Conservation (phyloP, 495 filamentous ascomycete species). For the Hypoxylon crocopeplum region DNA sequence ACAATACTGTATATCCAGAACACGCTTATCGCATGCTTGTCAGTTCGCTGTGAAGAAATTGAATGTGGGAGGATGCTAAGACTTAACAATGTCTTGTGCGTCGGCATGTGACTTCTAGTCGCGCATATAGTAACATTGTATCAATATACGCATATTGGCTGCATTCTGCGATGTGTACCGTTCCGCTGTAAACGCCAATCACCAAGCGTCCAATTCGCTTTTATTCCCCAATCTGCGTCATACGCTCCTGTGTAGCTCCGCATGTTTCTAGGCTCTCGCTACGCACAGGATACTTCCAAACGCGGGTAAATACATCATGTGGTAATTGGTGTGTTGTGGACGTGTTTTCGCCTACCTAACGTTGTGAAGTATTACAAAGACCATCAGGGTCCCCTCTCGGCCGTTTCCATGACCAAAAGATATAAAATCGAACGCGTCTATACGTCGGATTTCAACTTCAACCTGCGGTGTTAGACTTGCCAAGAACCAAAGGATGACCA, state of each 20-base stretch:
- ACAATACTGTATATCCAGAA: too few relatives aligned
- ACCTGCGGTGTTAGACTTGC: neutral
- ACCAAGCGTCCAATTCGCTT: neutral
- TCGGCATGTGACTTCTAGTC: neutral
- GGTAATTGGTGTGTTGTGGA: neutral
- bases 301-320: slow-evolving; percentile 12
- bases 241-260: neutral
- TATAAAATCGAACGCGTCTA: neutral
- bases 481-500: slow-evolving; percentile 5
- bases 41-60: too few relatives aligned
- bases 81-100: neutral
- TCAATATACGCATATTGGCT: slow-evolving; percentile 17
- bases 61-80: neutral
- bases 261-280: neutral
- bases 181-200: neutral
- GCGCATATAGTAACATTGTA: slow-evolving; percentile 11
- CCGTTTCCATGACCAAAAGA: neutral
- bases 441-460: neutral
- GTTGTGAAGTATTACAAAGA: neutral
- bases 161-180: neutral
- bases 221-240: neutral
- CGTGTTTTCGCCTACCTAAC: neutral
- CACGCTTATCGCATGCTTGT: too few relatives aligned
- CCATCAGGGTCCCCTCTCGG: slow-evolving; percentile 13
- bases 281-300: neutral